Evolutionary conservation across 2,329 filamentous ascomycete species (phyloP).

Genomic region (Nemania sp.): DNA sequence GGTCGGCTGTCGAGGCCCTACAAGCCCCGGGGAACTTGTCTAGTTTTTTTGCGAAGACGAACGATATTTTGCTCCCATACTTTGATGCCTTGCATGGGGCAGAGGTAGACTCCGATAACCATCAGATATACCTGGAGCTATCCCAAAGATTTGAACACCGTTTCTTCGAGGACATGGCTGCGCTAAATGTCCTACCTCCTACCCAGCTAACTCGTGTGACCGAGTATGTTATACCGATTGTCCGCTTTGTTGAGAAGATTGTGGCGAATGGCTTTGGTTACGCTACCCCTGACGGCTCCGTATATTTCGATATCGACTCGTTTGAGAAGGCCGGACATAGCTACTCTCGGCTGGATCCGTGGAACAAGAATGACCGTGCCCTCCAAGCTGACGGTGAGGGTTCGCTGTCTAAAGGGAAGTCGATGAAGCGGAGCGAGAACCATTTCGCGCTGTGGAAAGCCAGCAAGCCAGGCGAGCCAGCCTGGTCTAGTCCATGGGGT

Average conservation of each 20-base stretch:
- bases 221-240: conserved; percentile 28
- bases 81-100: conserved; percentile 30
- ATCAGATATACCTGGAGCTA: conserved; percentile 30
- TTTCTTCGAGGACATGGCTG: conserved; percentile 35
- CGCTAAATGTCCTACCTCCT: conserved; percentile 30
- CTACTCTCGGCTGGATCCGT: conserved; percentile 29
- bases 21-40: conserved; percentile 19
- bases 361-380: conserved; percentile 31
- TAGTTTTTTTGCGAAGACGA: conserved; percentile 21
- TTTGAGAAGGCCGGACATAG: conserved; percentile 36
- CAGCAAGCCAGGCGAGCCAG: conserved; percentile 34
- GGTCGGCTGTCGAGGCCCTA: conserved; percentile 26
- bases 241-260: conserved; percentile 32
- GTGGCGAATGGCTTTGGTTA: conserved; percentile 33
- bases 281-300: conserved; percentile 35
- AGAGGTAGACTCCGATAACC: conserved; percentile 29
- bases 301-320: conserved; percentile 36
- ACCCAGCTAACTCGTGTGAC: conserved; percentile 30
- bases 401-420: conserved; percentile 30
- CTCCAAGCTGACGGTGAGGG: conserved; percentile 36
- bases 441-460: conserved; percentile 38
- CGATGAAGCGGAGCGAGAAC: conserved; percentile 28
- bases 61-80: conserved; percentile 34
- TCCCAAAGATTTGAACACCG: conserved; percentile 26
- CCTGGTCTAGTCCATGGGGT: conserved; percentile 35